Base-by-base conservation (phyloP, 2,329 filamentous ascomycete species). In the Paramyrothecium sp. region DNA sequence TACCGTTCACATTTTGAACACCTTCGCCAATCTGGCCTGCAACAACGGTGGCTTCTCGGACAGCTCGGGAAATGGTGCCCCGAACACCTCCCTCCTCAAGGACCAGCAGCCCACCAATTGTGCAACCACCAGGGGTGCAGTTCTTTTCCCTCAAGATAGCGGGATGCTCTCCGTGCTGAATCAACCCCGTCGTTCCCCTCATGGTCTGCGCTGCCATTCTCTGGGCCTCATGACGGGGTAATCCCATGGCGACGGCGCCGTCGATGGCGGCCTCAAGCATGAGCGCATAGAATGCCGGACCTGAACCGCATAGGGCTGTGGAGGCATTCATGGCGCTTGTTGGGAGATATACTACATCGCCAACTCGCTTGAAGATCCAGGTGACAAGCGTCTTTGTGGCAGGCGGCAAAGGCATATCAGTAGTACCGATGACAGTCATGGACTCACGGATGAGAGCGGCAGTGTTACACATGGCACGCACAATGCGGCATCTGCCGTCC, bases 401-500 rank as follows among this genome's bases (percentile, higher is more conserved):
- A 1, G 78, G 68, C 5, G 81, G 77, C 16, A 91, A 76, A 3
- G 86, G 81, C 10, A 87, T 84, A 10, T 77, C 78, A 7, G 81
- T 79, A 50, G 81, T 86, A 51, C 85, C 87, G 63, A 96, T 89
- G 55, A 95, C 86, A 3, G 89, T 94, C 90, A 95, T 95, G 64
- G 85, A 88, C 73, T 96, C 88, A 51, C 90, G 78, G 57, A 96
- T 89, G 52, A 90, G 81, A 23, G 88, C 87, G 12, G 91, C 91
- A 0, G 90, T 93, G 77, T 96, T 96, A 64, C 91, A 91, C 85
- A 96, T 92, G 55, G 89, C 91, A 33, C 91, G 82, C 4, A 96
- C 87, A 49, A 95, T 81, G 47, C 83, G 79, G 72, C 85, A 89
- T 44, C 78, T 75, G 26, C 79, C 78, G 56, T 78, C 77, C 56